A percentile compares a stretch with the other conserved stretches of the same genome.
Conservation (phyloP, 768 basidiomycete genomes). For the Psilocybe subaeruginosa region DNA sequence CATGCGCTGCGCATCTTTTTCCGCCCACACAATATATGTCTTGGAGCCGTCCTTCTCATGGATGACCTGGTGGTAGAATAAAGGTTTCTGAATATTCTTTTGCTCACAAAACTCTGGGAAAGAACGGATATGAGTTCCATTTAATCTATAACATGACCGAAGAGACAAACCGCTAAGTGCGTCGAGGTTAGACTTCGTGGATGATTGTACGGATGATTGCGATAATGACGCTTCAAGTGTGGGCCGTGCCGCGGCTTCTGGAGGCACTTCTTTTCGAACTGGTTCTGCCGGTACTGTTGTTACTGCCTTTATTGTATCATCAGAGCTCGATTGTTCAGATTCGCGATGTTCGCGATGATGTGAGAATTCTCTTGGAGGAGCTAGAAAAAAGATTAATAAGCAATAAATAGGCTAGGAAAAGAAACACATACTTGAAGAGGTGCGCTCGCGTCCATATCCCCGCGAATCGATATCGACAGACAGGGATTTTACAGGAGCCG, state of each 20-base stretch:
- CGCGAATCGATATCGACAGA: not conserved
- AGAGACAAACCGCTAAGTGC: slow-evolving; percentile 20
- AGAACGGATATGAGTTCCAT: not conserved
- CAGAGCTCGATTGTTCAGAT: not conserved
- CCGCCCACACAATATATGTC: slow-evolving; percentile 47
- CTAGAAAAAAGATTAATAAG: not conserved
- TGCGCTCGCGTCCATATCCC: not conserved
- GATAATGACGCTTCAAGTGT: not conserved
- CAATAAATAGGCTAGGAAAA: not conserved
- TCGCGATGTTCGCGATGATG: not conserved
- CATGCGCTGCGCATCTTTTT: slow-evolving; percentile 44
- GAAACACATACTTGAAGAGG: not conserved
- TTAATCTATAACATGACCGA: not conserved
- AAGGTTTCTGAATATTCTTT: slow-evolving; percentile 28
- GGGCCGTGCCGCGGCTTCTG: not conserved
- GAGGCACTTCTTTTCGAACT: not conserved
- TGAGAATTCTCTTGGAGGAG: not conserved
- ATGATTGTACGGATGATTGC: not conserved
- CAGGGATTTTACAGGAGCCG: not conserved
- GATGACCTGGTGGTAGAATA: slow-evolving; percentile 33
- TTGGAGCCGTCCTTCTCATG: slow-evolving; percentile 27
- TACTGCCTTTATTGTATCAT: not conserved
- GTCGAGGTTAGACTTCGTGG: slow-evolving; percentile 16
- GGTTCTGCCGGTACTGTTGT: not conserved
- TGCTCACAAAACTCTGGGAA: slow-evolving; percentile 24